Base-by-base conservation (phyloP, 208 protist species). In the Trypanosoma avium region DNA sequence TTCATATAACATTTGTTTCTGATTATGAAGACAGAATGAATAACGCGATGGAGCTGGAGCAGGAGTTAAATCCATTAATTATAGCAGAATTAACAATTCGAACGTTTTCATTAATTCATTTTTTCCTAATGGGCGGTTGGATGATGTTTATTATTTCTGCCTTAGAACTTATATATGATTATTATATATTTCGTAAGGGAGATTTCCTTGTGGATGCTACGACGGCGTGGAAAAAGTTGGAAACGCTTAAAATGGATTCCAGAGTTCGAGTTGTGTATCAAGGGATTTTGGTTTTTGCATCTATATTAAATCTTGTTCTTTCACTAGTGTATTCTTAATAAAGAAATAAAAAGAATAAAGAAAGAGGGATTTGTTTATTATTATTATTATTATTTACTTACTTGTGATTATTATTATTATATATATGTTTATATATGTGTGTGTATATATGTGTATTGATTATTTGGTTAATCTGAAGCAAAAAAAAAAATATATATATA, bases 131-230 rank as follows among this genome's bases (percentile, higher is more conserved):
- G 12, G 45, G 65, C 6, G 72, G 70, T 3, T 84, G 65, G 73
- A 29, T 66, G 17, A 42, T 88, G 26, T 29, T 75, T 26, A 27
- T 82, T n/a, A 19, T 67, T 13, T 57, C 75, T 15, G 19, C 71
- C 2, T 2, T 89, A 3, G 86, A 92, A 71, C n/a, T 88, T 4
- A 60, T 38, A 8, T 89, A 92, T 73, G 70, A 88, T 55, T 61
- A 82, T 15, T 74, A 73, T 26, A 72, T 84, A 7, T 57, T 70
- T 32, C 42, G 64, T n/a, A 70, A 60, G 12, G 66, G 69, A 4
- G 73, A 75, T 7, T 62, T 92, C 1, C 55, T 89, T 22, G 65
- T 92, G 10, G 86, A 92, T 50, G 77, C 76, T 9, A 88, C 86
- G 7, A 86, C 79, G 0, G 58, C 86, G 29, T 92, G 82, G 82